Conservation (phyloP, 164 flowering plant genomes). For the Magnolia sinica region DNA sequence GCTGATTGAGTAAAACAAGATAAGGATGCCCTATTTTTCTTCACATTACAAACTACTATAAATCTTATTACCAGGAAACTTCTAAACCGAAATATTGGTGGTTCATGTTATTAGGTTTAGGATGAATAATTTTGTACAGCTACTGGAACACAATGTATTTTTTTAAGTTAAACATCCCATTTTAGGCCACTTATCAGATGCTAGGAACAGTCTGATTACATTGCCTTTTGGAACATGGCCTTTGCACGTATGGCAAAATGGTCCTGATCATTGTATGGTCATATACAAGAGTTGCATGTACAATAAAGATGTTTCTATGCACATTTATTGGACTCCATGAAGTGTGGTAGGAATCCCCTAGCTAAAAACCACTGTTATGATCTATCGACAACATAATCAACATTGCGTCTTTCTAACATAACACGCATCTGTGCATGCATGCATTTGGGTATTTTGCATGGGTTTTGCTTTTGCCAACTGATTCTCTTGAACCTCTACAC, state of each 20-base stretch:
- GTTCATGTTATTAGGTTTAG: too few relatives aligned
- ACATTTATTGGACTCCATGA: not conserved
- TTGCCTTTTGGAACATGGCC: not conserved
- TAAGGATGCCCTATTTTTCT: too few relatives aligned
- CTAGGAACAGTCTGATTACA: not conserved
- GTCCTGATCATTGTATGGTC: too few relatives aligned
- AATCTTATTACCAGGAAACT: too few relatives aligned
- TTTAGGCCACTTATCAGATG: not conserved
- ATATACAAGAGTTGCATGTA: not conserved
- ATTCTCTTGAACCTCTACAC: conserved; percentile 5
- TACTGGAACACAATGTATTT: too few relatives aligned
- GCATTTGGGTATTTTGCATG: not conserved
- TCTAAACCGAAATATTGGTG: too few relatives aligned
- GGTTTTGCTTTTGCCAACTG: not conserved
- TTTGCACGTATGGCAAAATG: not conserved
- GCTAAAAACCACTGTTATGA: not conserved
- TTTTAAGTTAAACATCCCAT: not conserved
- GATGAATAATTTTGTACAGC: too few relatives aligned
- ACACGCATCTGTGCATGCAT: not conserved
- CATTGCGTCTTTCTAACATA: not conserved
- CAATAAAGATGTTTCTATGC: too few relatives aligned
- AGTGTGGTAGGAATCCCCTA: not conserved
- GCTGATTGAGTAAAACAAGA: too few relatives aligned
- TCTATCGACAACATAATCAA: not conserved
- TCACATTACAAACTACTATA: too few relatives aligned